Conservation (phyloP, 345 rosid species). For the Kandelia obovata region DNA sequence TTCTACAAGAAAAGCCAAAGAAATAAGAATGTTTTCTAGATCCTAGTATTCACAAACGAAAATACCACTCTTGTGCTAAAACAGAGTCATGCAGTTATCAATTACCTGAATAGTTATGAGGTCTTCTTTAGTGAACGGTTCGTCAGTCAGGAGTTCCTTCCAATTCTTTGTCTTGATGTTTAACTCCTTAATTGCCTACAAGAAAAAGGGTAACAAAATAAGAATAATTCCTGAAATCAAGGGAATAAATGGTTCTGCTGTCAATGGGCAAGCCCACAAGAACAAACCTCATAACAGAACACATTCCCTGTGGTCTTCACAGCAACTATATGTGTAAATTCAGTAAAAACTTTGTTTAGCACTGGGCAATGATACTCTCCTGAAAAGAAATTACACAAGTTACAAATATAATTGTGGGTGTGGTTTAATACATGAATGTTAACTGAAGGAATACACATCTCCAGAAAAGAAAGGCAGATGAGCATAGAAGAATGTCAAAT, state of each 20-base stretch:
- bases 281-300: slow-evolving; percentile 74
- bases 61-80: slow-evolving; percentile 12
- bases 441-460: neutral
- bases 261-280: slow-evolving; percentile 5
- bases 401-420: neutral
- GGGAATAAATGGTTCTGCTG: slow-evolving; percentile 6
- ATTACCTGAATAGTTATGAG: slow-evolving; percentile 78
- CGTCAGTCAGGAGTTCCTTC: slow-evolving; percentile 89
- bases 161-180: slow-evolving; percentile 91
- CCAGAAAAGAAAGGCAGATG: neutral
- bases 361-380: slow-evolving; percentile 93
- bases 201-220: neutral
- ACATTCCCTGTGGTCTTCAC: slow-evolving; percentile 89
- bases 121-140: slow-evolving; percentile 72
- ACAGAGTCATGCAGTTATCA: slow-evolving; percentile 10
- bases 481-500: neutral
- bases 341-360: slow-evolving; percentile 88
- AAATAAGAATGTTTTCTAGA: slow-evolving; percentile 3
- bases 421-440: slow-evolving; percentile 2
- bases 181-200: slow-evolving; percentile 82
- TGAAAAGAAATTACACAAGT: slow-evolving; percentile 26
- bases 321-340: slow-evolving; percentile 84
- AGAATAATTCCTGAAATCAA: slow-evolving; percentile 7
- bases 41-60: neutral
- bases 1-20: slow-evolving; percentile 43